Conservation (phyloP, 2,329 filamentous ascomycete species). For the Penicillium italicum region DNA sequence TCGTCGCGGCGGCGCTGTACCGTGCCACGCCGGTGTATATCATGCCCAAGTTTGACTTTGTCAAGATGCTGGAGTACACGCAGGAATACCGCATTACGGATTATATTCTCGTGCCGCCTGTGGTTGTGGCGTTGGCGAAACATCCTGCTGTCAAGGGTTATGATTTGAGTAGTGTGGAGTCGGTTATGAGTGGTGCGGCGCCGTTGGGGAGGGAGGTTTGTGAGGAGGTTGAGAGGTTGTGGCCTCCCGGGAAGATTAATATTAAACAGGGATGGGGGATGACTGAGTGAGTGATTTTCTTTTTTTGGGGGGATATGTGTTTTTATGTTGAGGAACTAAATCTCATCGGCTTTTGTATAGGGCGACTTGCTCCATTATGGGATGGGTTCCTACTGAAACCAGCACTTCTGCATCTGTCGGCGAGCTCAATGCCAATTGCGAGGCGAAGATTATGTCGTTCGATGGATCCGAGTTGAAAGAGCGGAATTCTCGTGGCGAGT, state of each 20-base stretch:
- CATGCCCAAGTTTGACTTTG: constrained; percentile 74
- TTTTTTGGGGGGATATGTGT: constrained; percentile 23
- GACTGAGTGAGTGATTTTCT: constrained; percentile 63
- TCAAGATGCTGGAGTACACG: constrained; percentile 65
- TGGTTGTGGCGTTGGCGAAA: constrained; percentile 70
- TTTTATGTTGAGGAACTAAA: constrained; percentile 4
- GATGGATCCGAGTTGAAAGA: constrained; percentile 47
- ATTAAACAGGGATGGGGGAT: constrained; percentile 79
- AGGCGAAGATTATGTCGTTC: constrained; percentile 63
- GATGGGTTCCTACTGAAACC: constrained; percentile 57
- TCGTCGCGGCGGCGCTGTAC: constrained; percentile 57
- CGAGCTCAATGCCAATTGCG: constrained; percentile 63
- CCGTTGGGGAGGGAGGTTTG: constrained; percentile 56
- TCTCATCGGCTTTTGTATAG: constrained; percentile 23
- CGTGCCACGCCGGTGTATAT: constrained; percentile 63
- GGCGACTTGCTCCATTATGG: constrained; percentile 65
- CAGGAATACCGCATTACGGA: constrained; percentile 66
- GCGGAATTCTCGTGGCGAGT: constrained; percentile 60
- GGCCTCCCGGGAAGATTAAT: constrained; percentile 49
- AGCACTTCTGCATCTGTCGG: constrained; percentile 54
- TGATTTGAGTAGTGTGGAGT: constrained; percentile 64
- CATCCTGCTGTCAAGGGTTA: constrained; percentile 62
- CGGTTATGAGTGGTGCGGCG: constrained; percentile 64
- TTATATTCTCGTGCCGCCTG: constrained; percentile 67
- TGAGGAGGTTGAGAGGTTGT: constrained; percentile 57